A percentile compares a stretch with the other conserved stretches of the same genome.
These are phyloP conservation scores for Cyberlindnera japonica DNA, from an alignment of 805 yeast species.

Conservation along the genomic window DNA sequence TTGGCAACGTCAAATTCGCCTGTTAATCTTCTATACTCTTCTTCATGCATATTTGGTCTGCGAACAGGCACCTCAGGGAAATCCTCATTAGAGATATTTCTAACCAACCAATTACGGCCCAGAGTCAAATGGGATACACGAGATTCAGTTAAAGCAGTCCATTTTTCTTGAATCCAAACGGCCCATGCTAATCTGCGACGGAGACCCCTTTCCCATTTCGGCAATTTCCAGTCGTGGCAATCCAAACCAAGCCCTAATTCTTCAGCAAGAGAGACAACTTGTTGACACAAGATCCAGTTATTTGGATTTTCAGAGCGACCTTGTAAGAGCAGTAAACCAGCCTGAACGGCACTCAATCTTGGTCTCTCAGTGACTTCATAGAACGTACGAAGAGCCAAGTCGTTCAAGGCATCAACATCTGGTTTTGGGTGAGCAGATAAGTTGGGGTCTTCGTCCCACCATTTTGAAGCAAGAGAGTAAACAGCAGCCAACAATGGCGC, in stretches of 20 bases:
- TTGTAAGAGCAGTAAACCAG: constrained; percentile 76
- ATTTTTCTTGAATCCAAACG: constrained; percentile 85
- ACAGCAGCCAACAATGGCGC: constrained; percentile 92
- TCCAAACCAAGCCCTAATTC: constrained; percentile 90
- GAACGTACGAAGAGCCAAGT: constrained; percentile 63
- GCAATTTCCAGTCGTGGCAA: constrained; percentile 86
- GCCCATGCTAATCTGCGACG: constrained; percentile 95
- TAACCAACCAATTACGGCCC: constrained; percentile 77
- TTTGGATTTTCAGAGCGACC: constrained; percentile 52
- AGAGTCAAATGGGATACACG: constrained; percentile 78
- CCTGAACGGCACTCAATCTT: constrained; percentile 86
- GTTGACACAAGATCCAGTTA: constrained; percentile 84
- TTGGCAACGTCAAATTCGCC: constrained; percentile 69
- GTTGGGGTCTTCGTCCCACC: constrained; percentile 82
- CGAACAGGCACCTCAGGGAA: constrained; percentile 63
- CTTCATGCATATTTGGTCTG: constrained; percentile 19
- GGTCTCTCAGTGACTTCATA: constrained; percentile 79
- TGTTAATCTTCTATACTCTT: constrained; percentile 19
- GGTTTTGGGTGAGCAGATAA: constrained; percentile 77
- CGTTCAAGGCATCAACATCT: constrained; percentile 62
- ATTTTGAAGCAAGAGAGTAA: constrained; percentile 80
- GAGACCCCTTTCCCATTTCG: constrained; percentile 91
- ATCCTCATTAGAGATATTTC: constrained; percentile 61
- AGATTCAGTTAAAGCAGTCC: constrained; percentile 79
- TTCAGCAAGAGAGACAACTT: constrained; percentile 83